Base-by-base conservation (phyloP, 169 alveolate species). In the Plasmodium blacklocki region DNA sequence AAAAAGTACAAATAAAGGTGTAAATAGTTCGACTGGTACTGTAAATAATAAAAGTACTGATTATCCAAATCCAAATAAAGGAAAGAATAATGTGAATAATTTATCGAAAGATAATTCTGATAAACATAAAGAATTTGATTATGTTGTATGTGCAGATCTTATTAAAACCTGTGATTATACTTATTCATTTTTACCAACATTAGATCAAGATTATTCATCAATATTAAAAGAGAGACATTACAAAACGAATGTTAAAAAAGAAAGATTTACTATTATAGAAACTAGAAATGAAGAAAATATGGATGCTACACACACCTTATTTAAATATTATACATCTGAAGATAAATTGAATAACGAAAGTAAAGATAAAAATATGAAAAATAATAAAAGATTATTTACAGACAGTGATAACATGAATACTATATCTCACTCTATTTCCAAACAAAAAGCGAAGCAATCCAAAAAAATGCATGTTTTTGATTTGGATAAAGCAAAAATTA, bases 261-360 rank as follows among this genome's bases (percentile, higher is more conserved):
- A 80, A 67, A 68, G 90, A 23, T 80, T 29, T 62, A 80, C 90
- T 6, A 80, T 80, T 56, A 80, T 80, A 58, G 90, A 80, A 80
- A 80, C 90, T 32, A 52, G 90, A 72, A 80, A 80, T 80, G 90
- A 80, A 68, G 90, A 80, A 39, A 26, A 80, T 80, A 66, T 80
- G 32, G 90, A 80, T 66, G 66, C 90, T 19, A 23, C 90, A n/a
- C 90, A 80, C 5, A 80, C 90, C 6, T 58, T 80, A 47, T 80
- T 80, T 67, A 80, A 80, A 67, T 80, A 80, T 71, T 80, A 80
- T 62, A 80, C 78, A 12, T 32, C 80, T 54, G 74, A 29, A 52
- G 90, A 80, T 18, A 21, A 67, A 14, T 2, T n/a, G 19, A 23
- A 54, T 1, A 80, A 80, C 18, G 50, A 21, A 9, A 54, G 45